Conservation (phyloP, 164 flowering plant genomes). For the Umbilicus rupestris region DNA sequence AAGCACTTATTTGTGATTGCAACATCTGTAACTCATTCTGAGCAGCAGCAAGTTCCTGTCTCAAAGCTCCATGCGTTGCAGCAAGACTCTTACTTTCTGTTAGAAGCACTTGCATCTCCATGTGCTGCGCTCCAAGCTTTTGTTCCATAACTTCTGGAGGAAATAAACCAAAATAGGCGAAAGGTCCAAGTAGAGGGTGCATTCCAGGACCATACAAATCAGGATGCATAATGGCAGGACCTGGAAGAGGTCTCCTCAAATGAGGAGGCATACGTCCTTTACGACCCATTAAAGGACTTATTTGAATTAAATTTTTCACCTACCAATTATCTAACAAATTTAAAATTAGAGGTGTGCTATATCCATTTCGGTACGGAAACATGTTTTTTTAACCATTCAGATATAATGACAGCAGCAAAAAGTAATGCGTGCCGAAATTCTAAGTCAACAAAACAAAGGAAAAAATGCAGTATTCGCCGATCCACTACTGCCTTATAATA, state of each 20-base stretch:
- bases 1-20: conserved; percentile 50
- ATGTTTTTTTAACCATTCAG: no score
- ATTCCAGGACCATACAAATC: conserved; percentile 54
- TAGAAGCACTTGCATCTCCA: conserved; percentile 73
- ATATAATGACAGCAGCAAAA: no score
- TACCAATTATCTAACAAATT: no score
- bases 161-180: conserved; percentile 56
- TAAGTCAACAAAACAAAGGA: no score
- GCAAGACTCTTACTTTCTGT: conserved; percentile 91
- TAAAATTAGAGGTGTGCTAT: no score
- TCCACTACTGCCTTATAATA: no score
- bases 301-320: no score
- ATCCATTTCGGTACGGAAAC: no score
- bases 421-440: no score
- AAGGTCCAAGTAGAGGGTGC: conserved; percentile 43
- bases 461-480: no score
- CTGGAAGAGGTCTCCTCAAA: conserved; percentile 51
- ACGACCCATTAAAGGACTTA: conserved; percentile 47
- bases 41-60: conserved; percentile 84
- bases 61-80: conserved; percentile 63
- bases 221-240: conserved; percentile 51
- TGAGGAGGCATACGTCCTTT: conserved; percentile 74
- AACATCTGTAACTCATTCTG: conserved; percentile 75
- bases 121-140: conserved; percentile 68
- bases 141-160: conserved; percentile 82